Conservation (phyloP, 805 yeast genomes). For the Ogataea pilisensis region DNA sequence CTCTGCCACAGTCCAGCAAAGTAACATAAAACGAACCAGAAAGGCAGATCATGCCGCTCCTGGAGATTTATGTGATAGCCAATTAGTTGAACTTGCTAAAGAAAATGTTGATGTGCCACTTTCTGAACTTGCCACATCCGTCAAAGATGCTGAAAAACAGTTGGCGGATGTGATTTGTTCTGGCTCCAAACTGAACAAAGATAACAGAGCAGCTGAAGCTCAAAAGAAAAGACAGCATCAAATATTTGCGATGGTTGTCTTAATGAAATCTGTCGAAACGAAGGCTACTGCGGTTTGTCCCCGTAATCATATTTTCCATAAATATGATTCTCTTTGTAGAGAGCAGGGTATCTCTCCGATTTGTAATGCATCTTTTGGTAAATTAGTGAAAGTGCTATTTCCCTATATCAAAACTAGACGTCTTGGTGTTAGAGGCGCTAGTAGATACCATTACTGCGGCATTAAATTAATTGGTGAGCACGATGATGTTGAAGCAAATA, state of each 20-base stretch:
- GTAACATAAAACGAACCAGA: conserved; percentile 26
- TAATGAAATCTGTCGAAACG: conserved; percentile 58
- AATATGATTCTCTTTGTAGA: conserved; percentile 55
- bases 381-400: conserved; percentile 57
- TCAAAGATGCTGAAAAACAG: conserved; percentile 31
- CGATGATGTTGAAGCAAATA: conserved; percentile 21
- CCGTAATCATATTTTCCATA: conserved; percentile 63
- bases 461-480: conserved; percentile 43
- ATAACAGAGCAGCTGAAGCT: conserved; percentile 18
- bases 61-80: conserved; percentile 34
- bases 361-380: conserved; percentile 77
- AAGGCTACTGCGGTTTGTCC: conserved; percentile 53
- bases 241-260: conserved; percentile 78
- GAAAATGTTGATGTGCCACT: conserved; percentile 32
- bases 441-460: conserved; percentile 85
- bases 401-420: conserved; percentile 72
- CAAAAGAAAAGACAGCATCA: conserved; percentile 59
- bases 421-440: conserved; percentile 75
- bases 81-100: conserved; percentile 36
- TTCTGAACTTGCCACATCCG: conserved; percentile 32
- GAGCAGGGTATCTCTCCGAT: conserved; percentile 52
- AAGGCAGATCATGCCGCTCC: conserved; percentile 31
- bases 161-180: conserved; percentile 12
- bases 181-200: conserved; percentile 13
- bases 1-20: not conserved